These are phyloP conservation scores for Cyclostephanos invisitatus DNA, from an alignment of 108 stramenopile genomes.

Conservation along the genomic window DNA sequence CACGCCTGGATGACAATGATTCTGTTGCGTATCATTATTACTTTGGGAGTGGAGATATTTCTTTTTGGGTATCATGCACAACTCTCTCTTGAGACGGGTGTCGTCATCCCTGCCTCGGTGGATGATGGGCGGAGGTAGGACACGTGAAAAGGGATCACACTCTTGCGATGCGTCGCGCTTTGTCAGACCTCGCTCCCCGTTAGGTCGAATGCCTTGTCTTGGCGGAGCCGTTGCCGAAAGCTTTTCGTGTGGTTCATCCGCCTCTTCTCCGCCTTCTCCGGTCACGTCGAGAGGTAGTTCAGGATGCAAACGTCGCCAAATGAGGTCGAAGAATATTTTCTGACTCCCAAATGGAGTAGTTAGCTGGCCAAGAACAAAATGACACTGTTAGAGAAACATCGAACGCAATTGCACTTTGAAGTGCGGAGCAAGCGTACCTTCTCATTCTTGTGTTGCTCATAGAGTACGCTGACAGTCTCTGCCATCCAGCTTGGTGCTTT, in stretches of 20 bases:
- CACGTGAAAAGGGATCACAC: not conserved
- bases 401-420: not conserved
- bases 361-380: constrained; percentile 4
- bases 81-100: not conserved
- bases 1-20: constrained; percentile 1
- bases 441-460: constrained; percentile 67
- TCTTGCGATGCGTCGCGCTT: not conserved
- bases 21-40: not conserved
- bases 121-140: constrained; percentile 8
- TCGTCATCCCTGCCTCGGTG: constrained; percentile 1
- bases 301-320: constrained; percentile 50
- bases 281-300: constrained; percentile 11
- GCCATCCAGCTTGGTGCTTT: constrained; percentile 74
- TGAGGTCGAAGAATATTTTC: constrained; percentile 46
- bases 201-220: not conserved
- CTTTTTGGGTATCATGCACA: constrained; percentile 36
- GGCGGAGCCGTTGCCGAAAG: not conserved
- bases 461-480: constrained; percentile 51
- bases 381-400: not conserved
- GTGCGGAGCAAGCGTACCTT: constrained; percentile 31
- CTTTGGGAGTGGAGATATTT: constrained; percentile 22
- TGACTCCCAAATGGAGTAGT: constrained; percentile 47
- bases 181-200: not conserved
- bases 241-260: not conserved
- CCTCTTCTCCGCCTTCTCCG: constrained; percentile 5